These are phyloP conservation scores for Tephrocybe sp. DNA, from an alignment of 768 basidiomycete species.

Conservation along the genomic window DNA sequence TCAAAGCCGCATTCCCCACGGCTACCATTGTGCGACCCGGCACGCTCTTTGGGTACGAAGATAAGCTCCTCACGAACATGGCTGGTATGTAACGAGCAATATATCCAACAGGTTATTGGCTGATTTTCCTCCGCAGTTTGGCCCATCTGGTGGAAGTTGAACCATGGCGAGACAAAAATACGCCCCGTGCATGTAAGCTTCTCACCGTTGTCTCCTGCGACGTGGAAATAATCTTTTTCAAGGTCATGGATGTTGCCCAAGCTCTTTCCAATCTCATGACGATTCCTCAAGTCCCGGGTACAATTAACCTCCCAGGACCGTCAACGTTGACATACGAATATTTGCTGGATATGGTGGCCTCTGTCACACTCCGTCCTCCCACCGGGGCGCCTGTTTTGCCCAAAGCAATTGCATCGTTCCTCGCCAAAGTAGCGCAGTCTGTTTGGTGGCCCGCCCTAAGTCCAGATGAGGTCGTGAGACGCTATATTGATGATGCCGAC, in stretches of 20 bases:
- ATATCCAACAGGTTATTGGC: constrained; percentile 12
- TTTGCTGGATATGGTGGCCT: constrained; percentile 72
- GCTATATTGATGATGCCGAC: constrained; percentile 80
- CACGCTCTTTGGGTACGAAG: constrained; percentile 90
- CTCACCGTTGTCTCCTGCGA: constrained; percentile 18
- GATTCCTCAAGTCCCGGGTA: constrained; percentile 59
- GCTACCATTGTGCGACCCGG: constrained; percentile 89
- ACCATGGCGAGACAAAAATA: constrained; percentile 80
- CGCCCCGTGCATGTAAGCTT: constrained; percentile 86
- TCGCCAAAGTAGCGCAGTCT: constrained; percentile 61
- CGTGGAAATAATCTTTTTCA: constrained; percentile 16
- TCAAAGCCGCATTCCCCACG: constrained; percentile 76
- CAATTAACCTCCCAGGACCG: constrained; percentile 85
- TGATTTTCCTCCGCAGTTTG: constrained; percentile 51
- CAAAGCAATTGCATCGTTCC: constrained; percentile 59
- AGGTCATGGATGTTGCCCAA: constrained; percentile 95
- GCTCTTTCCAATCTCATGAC: constrained; percentile 77
- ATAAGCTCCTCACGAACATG: constrained; percentile 90
- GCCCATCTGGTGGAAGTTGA: constrained; percentile 93
- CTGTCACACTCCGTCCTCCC: constrained; percentile 74
- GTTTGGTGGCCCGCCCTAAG: constrained; percentile 91
- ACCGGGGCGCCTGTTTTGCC: constrained; percentile 76
- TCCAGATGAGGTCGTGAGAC: constrained; percentile 87
- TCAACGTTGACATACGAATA: constrained; percentile 82
- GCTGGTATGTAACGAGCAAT: constrained; percentile 58